phyloP scores from a whole-genome alignment of 73 alveolate species.

The Breviolum minutum region DNA sequence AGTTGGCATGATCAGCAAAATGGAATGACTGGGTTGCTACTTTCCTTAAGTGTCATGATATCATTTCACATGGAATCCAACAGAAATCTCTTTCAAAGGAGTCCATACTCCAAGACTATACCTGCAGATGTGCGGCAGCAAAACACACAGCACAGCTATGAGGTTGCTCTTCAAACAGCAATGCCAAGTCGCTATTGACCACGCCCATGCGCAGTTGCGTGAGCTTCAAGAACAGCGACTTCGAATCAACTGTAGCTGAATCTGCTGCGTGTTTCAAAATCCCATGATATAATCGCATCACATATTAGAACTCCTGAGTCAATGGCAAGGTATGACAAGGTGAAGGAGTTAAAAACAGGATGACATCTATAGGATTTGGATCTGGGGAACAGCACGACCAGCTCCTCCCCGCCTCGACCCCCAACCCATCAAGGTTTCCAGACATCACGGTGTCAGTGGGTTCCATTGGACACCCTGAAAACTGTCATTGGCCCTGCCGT shows the following conservation, averaged over 20 bases:
- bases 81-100: too few relatives aligned
- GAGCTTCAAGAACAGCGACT: neutral
- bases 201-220: neutral
- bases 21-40: too few relatives aligned
- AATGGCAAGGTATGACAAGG: neutral
- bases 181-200: constrained; percentile 14
- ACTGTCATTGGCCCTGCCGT: constrained; percentile 68
- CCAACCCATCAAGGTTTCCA: constrained; percentile 7
- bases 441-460: constrained; percentile 28
- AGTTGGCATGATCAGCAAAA: too few relatives aligned
- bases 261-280: neutral
- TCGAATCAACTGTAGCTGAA: neutral
- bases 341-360: neutral
- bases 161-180: constrained; percentile 45
- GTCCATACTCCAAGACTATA: too few relatives aligned
- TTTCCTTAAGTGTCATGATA: too few relatives aligned
- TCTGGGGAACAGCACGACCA: too few relatives aligned
- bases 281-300: neutral
- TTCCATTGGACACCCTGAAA: constrained; percentile 45
- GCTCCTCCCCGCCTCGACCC: too few relatives aligned
- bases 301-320: neutral
- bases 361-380: neutral
- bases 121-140: neutral
- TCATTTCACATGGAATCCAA: too few relatives aligned
- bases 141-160: neutral